These are phyloP conservation scores for Ceraceosorus guamensis DNA, from an alignment of 1,284 basidiomycete species.

Conservation along the genomic window DNA sequence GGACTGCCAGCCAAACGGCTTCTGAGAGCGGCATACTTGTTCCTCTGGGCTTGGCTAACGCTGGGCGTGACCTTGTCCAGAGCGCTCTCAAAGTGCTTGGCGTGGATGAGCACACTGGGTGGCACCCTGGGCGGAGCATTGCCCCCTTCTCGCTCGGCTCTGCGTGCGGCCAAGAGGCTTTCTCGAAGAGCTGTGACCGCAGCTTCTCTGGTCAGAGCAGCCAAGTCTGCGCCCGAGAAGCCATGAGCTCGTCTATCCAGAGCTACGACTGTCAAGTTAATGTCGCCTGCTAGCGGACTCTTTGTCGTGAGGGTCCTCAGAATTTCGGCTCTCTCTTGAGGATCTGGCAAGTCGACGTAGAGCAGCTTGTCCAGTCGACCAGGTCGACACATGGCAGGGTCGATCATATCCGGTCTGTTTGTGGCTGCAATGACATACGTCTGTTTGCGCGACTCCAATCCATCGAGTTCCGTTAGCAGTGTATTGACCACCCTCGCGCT, in stretches of 20 bases:
- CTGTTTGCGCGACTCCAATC: constrained; percentile 72
- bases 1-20: constrained; percentile 12
- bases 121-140: constrained; percentile 14
- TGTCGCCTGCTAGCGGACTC: constrained; percentile 60
- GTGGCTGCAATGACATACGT: constrained; percentile 96
- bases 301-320: constrained; percentile 56
- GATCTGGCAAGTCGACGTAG: constrained; percentile 81
- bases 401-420: constrained; percentile 97
- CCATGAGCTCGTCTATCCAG: constrained; percentile 40
- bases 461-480: constrained; percentile 89
- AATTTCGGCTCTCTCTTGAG: constrained; percentile 77
- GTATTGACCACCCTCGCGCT: constrained; percentile 97
- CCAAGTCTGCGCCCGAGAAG: constrained; percentile 44
- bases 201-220: constrained; percentile 56
- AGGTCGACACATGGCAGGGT: constrained; percentile 95
- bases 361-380: constrained; percentile 91
- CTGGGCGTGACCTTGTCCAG: constrained; percentile 78
- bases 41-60: constrained; percentile 71
- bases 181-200: constrained; percentile 73
- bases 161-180: constrained; percentile 14
- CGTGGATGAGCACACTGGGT: constrained; percentile 8
- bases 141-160: constrained; percentile 1
- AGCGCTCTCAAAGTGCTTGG: constrained; percentile 66
- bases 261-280: constrained; percentile 45
- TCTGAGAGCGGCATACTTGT: constrained; percentile 62